Evolutionary conservation across 306 rosid species (phyloP).

Genomic region (Trichosanthes cucumerina): DNA sequence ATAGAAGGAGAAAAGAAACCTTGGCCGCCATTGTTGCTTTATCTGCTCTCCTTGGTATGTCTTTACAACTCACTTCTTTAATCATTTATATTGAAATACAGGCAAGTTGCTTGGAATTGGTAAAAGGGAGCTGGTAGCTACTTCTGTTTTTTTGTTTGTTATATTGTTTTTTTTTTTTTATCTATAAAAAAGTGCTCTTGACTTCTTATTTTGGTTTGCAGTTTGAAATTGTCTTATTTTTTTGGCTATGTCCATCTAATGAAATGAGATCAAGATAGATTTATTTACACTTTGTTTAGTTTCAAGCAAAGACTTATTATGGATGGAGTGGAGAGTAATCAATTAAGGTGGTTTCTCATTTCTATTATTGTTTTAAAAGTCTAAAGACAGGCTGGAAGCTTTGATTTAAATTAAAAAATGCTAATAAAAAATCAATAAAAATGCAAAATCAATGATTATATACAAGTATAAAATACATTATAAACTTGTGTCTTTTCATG

Average conservation of each 20-base stretch:
- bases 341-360: neutral
- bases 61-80: neutral
- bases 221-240: neutral
- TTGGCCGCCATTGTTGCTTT: conserved; percentile 26
- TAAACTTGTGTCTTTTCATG: neutral
- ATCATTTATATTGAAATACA: neutral
- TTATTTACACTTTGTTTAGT: neutral
- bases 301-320: neutral
- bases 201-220: neutral
- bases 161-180: neutral
- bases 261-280: neutral
- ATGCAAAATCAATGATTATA: neutral
- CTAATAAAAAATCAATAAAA: neutral
- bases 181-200: neutral
- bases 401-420: neutral
- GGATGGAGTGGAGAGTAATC: neutral
- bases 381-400: conserved; percentile 4
- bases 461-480: neutral
- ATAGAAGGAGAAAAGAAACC: conserved; percentile 13
- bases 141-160: neutral
- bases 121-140: neutral
- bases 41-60: neutral
- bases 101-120: neutral
- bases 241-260: neutral
- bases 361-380: neutral